Evolutionary conservation across 1,284 basidiomycete genomes (phyloP).

Genomic region (Stereum hirsutum): DNA sequence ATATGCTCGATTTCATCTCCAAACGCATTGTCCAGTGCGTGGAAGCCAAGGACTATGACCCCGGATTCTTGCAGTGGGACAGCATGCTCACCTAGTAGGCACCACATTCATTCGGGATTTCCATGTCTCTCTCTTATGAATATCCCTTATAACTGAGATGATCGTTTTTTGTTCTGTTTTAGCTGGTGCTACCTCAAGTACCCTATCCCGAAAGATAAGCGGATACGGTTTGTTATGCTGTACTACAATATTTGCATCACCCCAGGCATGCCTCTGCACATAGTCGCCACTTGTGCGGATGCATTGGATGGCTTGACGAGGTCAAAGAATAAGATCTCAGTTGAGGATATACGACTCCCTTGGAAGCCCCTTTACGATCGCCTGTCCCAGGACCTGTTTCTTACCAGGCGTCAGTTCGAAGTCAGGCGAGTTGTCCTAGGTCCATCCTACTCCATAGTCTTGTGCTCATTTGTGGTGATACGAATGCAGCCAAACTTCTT

Average conservation of each 20-base stretch:
- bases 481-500: slow-evolving; percentile 57
- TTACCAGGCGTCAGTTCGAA: slow-evolving; percentile 76
- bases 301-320: slow-evolving; percentile 43
- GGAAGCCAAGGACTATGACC: slow-evolving; percentile 73
- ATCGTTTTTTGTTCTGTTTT: no score
- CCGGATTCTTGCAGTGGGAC: slow-evolving; percentile 73
- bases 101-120: slow-evolving; percentile 1
- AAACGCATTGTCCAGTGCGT: slow-evolving; percentile 64
- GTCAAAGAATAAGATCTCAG: slow-evolving; percentile 69
- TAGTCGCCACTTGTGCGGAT: slow-evolving; percentile 52
- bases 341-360: slow-evolving; percentile 79
- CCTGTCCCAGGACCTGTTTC: slow-evolving; percentile 75
- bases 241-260: slow-evolving; percentile 64
- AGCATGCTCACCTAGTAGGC: slow-evolving; percentile 68
- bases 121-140: slow-evolving; percentile 8
- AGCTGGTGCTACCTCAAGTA: slow-evolving; percentile 83
- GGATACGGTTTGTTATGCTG: slow-evolving; percentile 70
- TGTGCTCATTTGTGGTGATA: slow-evolving; percentile 10
- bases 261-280: slow-evolving; percentile 51
- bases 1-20: slow-evolving; percentile 72
- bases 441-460: background rate
- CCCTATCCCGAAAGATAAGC: slow-evolving; percentile 73
- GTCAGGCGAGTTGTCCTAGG: slow-evolving; percentile 47
- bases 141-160: no score
- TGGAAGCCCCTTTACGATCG: slow-evolving; percentile 85